Conservation (phyloP, 2,329 filamentous ascomycete genomes). For the Furcasterigmium sp. region DNA sequence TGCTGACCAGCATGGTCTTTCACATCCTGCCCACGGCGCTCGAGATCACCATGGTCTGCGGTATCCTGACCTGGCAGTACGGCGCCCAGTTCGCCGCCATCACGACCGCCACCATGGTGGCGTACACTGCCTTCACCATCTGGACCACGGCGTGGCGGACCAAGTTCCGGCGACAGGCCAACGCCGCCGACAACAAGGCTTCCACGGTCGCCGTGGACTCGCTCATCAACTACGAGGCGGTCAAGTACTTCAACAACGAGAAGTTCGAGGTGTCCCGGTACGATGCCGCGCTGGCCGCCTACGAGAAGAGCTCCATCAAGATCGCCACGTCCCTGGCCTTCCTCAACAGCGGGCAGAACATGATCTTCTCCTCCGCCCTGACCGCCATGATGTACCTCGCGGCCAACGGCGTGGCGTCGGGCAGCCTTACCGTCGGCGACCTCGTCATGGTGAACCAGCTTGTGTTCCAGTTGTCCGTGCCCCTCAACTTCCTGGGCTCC, state of each 20-base stretch:
- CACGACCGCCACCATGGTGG: slow-evolving; percentile 84
- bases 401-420: slow-evolving; percentile 78
- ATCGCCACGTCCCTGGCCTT: slow-evolving; percentile 90
- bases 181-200: slow-evolving; percentile 91
- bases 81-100: slow-evolving; percentile 88
- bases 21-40: slow-evolving; percentile 90
- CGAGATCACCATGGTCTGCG: slow-evolving; percentile 93
- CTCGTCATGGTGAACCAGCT: slow-evolving; percentile 99
- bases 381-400: slow-evolving; percentile 99
- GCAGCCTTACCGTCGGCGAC: slow-evolving; percentile 84
- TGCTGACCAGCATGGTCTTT: slow-evolving; percentile 97
- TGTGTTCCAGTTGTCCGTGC: slow-evolving; percentile 95
- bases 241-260: slow-evolving; percentile 99
- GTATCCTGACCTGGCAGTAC: slow-evolving; percentile 94
- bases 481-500: slow-evolving; percentile 95
- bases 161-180: slow-evolving; percentile 90
- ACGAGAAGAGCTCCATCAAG: slow-evolving; percentile 94
- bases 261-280: slow-evolving; percentile 89
- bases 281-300: slow-evolving; percentile 77
- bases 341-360: slow-evolving; percentile 90
- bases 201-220: slow-evolving; percentile 95
- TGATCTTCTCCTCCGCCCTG: slow-evolving; percentile 92
- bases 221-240: slow-evolving; percentile 96
- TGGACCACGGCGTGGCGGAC: slow-evolving; percentile 95
- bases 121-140: slow-evolving; percentile 95